These are phyloP conservation scores for Lentinula aciculospora DNA, from an alignment of 768 basidiomycete species.

Conservation along the genomic window DNA sequence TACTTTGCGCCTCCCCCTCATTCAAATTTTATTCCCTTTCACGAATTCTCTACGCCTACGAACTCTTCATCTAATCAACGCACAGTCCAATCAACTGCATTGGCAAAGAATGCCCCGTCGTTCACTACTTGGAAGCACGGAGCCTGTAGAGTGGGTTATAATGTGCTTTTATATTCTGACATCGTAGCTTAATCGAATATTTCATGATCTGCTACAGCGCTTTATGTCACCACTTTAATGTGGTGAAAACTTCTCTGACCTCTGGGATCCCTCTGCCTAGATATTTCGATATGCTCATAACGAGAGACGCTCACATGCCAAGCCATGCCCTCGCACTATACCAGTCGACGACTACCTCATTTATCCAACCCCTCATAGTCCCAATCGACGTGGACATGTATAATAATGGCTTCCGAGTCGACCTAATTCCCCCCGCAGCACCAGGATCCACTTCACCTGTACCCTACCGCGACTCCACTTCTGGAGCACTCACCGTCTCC, in stretches of 20 bases:
- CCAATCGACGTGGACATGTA: constrained; percentile 50
- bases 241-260: constrained; percentile 16
- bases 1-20: background rate
- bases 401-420: constrained; percentile 28
- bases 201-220: constrained; percentile 22
- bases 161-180: background rate
- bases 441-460: constrained; percentile 28
- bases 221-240: constrained; percentile 39
- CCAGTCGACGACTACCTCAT: constrained; percentile 20
- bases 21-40: background rate
- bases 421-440: constrained; percentile 26
- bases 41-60: constrained; percentile 7
- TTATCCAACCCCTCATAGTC: constrained; percentile 34
- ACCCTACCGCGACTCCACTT: constrained; percentile 17
- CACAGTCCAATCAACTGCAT: background rate
- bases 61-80: constrained; percentile 1
- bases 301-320: constrained; percentile 40
- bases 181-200: background rate
- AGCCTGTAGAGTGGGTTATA: constrained; percentile 28
- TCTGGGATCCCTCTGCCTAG: constrained; percentile 24
- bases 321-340: constrained; percentile 53
- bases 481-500: constrained; percentile 30
- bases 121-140: constrained; percentile 24
- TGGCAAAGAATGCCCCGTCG: constrained; percentile 22
- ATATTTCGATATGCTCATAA: constrained; percentile 42